A percentile compares a stretch with the other conserved stretches of the same genome.
phyloP scores from a whole-genome alignment of 768 basidiomycete genomes.

The Hygrocybe punicea region DNA sequence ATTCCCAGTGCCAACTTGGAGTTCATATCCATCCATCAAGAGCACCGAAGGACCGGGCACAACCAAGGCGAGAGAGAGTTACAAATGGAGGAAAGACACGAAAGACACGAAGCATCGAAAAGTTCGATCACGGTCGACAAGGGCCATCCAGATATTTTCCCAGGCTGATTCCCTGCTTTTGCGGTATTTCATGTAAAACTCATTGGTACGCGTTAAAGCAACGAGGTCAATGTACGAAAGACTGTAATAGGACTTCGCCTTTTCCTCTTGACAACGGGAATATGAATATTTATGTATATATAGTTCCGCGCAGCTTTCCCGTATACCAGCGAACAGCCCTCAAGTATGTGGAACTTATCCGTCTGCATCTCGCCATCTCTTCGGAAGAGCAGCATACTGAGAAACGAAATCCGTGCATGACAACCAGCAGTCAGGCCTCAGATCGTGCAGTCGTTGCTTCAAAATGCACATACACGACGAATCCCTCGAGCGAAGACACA shows the following conservation, averaged over 20 bases:
- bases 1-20: slow-evolving; percentile 9
- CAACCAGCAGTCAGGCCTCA: neutral
- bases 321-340: slow-evolving; percentile 78
- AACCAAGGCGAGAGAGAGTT: neutral
- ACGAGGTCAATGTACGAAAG: too few relatives aligned
- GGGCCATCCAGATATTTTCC: neutral
- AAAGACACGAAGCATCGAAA: neutral
- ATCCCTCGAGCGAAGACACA: slow-evolving; percentile 62
- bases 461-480: slow-evolving; percentile 61
- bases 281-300: neutral
- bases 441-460: neutral
- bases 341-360: slow-evolving; percentile 78
- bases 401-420: slow-evolving; percentile 69
- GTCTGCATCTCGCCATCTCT: slow-evolving; percentile 53
- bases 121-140: neutral
- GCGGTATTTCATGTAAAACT: too few relatives aligned
- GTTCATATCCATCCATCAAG: slow-evolving; percentile 10
- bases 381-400: slow-evolving; percentile 51
- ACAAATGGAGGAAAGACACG: neutral
- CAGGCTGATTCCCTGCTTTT: too few relatives aligned
- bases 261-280: slow-evolving; percentile 41
- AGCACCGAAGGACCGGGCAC: slow-evolving; percentile 1
- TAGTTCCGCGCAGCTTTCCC: slow-evolving; percentile 60
- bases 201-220: too few relatives aligned
- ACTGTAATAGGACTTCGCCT: neutral